phyloP scores from a whole-genome alignment of 148 eudicot genomes.

The Silene conica region DNA sequence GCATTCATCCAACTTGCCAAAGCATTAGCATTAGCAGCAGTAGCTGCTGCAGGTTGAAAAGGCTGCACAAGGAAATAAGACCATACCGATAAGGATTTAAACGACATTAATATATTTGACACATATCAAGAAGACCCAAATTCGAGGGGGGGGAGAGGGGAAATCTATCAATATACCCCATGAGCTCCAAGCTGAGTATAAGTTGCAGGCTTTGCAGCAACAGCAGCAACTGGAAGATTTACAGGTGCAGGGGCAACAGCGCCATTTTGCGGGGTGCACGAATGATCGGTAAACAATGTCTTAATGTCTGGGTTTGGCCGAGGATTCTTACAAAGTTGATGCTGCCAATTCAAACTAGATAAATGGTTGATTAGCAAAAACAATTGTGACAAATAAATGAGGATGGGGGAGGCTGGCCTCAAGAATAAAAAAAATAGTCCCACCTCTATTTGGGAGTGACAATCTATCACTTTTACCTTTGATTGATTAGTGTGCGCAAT shows the following conservation, averaged over 20 bases:
- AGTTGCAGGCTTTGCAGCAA: slow-evolving; percentile 70
- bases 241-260: slow-evolving; percentile 67
- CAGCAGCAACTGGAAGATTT: slow-evolving; percentile 58
- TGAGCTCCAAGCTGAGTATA: slow-evolving; percentile 72
- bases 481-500: slow-evolving; percentile 81
- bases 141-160: not conserved
- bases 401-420: not conserved
- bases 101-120: not conserved
- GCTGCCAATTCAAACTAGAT: slow-evolving; percentile 93
- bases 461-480: slow-evolving; percentile 46
- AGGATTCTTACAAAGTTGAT: slow-evolving; percentile 85
- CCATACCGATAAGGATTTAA: not conserved
- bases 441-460: not conserved
- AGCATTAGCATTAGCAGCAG: slow-evolving; percentile 67
- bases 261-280: slow-evolving; percentile 72
- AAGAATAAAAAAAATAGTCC: not conserved
- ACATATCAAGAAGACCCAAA: not conserved
- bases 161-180: slow-evolving; percentile 46
- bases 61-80: slow-evolving; percentile 45
- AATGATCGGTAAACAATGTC: slow-evolving; percentile 79
- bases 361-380: not conserved
- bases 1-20: slow-evolving; percentile 98
- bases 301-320: slow-evolving; percentile 87
- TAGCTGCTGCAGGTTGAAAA: slow-evolving; percentile 66
- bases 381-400: too few relatives aligned